Conservation (phyloP, 768 basidiomycete species). For the Xanthoconium stramineum region DNA sequence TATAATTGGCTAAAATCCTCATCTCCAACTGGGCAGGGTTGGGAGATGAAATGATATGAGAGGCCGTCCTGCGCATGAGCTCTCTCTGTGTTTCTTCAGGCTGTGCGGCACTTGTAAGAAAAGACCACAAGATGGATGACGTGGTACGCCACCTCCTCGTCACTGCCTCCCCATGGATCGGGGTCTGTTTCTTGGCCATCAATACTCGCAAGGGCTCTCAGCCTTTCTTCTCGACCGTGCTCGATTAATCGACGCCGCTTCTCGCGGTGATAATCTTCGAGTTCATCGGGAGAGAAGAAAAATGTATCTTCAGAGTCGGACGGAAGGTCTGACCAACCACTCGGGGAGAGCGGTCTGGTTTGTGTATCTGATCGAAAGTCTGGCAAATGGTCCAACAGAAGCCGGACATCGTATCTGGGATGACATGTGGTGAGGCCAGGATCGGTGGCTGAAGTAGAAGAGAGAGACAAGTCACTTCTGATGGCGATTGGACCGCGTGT, state of each 20-base stretch:
- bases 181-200: constrained; percentile 39
- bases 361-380: neutral
- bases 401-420: constrained; percentile 74
- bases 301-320: constrained; percentile 86
- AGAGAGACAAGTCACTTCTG: constrained; percentile 15
- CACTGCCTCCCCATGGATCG: constrained; percentile 64
- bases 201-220: constrained; percentile 51
- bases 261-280: constrained; percentile 60
- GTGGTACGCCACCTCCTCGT: constrained; percentile 57
- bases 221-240: constrained; percentile 57
- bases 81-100: constrained; percentile 57
- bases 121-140: neutral
- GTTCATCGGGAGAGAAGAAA: constrained; percentile 67
- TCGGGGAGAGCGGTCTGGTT: constrained; percentile 40
- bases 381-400: constrained; percentile 59
- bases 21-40: constrained; percentile 83
- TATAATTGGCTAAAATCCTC: constrained; percentile 85
- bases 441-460: constrained; percentile 11
- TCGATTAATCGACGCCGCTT: constrained; percentile 67
- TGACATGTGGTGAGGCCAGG: constrained; percentile 18
- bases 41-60: constrained; percentile 63
- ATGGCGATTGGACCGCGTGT: neutral
- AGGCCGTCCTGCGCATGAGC: constrained; percentile 74
- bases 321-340: constrained; percentile 81
- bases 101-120: constrained; percentile 32